Percentiles rank a stretch among this genome's conserved stretches.
Conservation (phyloP, 129 eudicot species). For the Solidago caesia region DNA sequence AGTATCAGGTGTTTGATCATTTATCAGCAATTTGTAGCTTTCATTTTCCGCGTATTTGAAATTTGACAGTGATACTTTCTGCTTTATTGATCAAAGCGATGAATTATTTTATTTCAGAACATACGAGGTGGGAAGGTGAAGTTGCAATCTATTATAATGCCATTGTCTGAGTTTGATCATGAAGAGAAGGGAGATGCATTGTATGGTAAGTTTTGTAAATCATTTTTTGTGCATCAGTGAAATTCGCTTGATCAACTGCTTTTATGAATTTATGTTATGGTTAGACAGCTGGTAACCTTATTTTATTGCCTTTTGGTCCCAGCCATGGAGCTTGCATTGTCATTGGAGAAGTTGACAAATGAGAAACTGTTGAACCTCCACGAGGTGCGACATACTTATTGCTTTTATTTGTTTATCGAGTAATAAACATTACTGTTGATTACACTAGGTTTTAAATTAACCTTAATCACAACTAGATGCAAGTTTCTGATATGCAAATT, state of each 20-base stretch:
- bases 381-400: conserved; percentile 42
- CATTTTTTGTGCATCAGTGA: neutral
- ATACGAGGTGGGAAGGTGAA: conserved; percentile 92
- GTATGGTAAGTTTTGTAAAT: conserved; percentile 49
- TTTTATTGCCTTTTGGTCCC: conserved; percentile 18
- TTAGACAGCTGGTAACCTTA: neutral
- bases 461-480: neutral
- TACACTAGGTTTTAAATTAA: neutral
- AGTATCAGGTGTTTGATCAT: conserved; percentile 65
- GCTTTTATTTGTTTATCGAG: conserved; percentile 7
- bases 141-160: conserved; percentile 81
- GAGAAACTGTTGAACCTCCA: conserved; percentile 80
- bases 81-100: neutral
- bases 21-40: neutral
- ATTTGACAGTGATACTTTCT: neutral
- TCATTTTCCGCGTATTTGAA: conserved; percentile 14
- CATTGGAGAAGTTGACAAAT: conserved; percentile 90
- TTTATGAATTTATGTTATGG: neutral
- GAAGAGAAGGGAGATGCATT: conserved; percentile 93
- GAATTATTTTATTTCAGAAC: conserved; percentile 48
- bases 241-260: conserved; percentile 6
- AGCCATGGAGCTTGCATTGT: conserved; percentile 96
- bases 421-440: neutral
- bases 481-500: conserved; percentile 12
- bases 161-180: conserved; percentile 78